Evolutionary conservation across 2,329 filamentous ascomycete species (phyloP), one percentile per base, ranked within the genome.

Genomic region (Akanthomyces dipterigenus): DNA sequence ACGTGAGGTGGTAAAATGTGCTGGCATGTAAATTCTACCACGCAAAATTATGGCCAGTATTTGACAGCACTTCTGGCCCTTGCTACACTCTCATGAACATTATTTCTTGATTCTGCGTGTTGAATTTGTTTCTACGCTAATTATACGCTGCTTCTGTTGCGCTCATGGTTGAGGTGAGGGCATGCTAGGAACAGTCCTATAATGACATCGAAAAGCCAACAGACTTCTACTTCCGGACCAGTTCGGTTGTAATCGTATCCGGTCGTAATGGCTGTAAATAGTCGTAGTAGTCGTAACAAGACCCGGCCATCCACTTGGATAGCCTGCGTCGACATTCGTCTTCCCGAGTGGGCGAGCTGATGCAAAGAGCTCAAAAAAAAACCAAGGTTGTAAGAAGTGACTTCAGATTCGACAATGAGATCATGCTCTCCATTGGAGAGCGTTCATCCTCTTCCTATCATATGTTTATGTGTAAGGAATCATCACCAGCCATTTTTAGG

Each of bases 381-480:
- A 34, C 36, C 36, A 38, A 38, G 50, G 48, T 45, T 49, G 18
- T 31, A 31, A 49, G 28, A 45, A 65, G 20, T 66, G 76, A 82
- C 82, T 84, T 86, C 83, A 86, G 84, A 86, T 82, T 80, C 72
- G 72, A 75, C 76, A 73, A 77, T 85, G 80, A 85, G 80, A 86
- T 86, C 84, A 86, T 80, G 76, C 78, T 78, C 76, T 76, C 78
- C 74, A 67, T 64, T 65, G 69, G 75, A 74, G 73, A 80, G 77
- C 79, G 77, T 82, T 86, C 82, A 86, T 78, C 81, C 83, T 87
- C 84, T 87, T 87, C 84, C 84, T 87, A 87, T 87, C 81, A 84
- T 84, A 74, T 73, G 70, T 79, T 59, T 77, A 76, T 78, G 31
- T 76, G 66, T 72, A 70, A 72, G 72, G 75, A 80, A 83, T 86